phyloP scores from a whole-genome alignment of 2,329 filamentous ascomycete genomes.

The Arthroderma uncinatum region DNA sequence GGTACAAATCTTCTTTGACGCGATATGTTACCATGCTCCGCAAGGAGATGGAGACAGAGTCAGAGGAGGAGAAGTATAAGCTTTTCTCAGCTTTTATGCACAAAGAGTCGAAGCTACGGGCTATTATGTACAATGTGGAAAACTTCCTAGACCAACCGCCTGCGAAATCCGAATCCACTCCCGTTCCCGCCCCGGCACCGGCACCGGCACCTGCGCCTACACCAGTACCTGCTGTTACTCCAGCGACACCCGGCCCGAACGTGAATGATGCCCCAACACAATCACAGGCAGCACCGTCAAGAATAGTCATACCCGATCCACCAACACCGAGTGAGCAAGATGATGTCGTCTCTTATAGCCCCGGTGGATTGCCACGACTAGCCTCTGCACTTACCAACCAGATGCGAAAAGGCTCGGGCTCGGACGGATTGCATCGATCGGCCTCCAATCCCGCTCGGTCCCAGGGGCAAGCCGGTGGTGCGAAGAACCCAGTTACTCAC shows the following conservation, averaged over 20 bases:
- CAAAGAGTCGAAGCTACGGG: conserved; percentile 39
- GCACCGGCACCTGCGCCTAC: conserved; percentile 7
- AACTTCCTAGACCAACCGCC: conserved; percentile 17
- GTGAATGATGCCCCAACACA: background rate
- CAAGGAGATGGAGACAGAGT: conserved; percentile 38
- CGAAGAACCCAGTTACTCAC: background rate
- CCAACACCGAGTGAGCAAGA: conserved; percentile 9
- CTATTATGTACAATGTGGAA: conserved; percentile 41
- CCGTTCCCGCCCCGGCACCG: no score
- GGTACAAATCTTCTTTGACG: conserved; percentile 46
- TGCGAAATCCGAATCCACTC: no score
- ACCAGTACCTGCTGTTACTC: background rate
- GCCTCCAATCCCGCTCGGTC: conserved; percentile 19
- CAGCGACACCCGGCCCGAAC: background rate
- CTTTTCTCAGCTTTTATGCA: conserved; percentile 42
- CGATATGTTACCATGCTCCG: conserved; percentile 46
- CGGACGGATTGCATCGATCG: conserved; percentile 19
- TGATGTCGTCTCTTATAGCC: conserved; percentile 38
- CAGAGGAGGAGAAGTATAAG: conserved; percentile 43
- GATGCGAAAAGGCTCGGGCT: conserved; percentile 1
- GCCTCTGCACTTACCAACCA: conserved; percentile 19
- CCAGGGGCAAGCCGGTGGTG: background rate
- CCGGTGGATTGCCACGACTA: conserved; percentile 43
- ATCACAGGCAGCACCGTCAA: background rate
- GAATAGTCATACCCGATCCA: conserved; percentile 1